phyloP scores from a whole-genome alignment of 1,284 basidiomycete genomes.

The Heimioporus retisporus region DNA sequence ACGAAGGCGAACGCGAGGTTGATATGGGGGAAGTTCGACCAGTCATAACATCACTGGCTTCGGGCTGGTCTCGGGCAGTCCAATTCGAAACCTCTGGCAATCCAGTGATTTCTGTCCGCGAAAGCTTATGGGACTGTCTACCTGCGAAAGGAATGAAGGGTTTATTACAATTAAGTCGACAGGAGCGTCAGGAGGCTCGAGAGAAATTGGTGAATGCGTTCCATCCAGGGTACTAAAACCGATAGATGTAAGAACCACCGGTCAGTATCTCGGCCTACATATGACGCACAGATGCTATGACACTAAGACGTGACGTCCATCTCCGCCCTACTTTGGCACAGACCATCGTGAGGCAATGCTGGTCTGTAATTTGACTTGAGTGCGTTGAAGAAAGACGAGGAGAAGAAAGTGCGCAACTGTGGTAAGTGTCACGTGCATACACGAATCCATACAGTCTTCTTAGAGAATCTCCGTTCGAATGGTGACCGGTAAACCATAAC shows the following conservation, averaged over 20 bases:
- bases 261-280: conserved; percentile 35
- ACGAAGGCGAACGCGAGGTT: background rate
- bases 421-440: no score
- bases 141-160: no score
- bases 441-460: no score
- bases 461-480: no score
- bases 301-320: conserved; percentile 39
- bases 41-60: conserved; percentile 28
- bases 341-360: conserved; percentile 31
- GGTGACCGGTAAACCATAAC: no score
- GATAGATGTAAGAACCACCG: conserved; percentile 43
- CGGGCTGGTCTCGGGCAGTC: background rate
- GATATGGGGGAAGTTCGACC: conserved; percentile 11
- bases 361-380: conserved; percentile 63
- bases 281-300: conserved; percentile 37
- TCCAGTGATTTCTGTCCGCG: no score
- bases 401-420: background rate
- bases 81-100: conserved; percentile 1
- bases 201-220: no score
- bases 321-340: conserved; percentile 48
- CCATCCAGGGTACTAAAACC: background rate
- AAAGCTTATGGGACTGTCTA: no score
- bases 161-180: no score
- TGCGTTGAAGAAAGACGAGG: conserved; percentile 46
- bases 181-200: no score